A percentile compares a stretch with the other conserved stretches of the same genome.
Conservation (phyloP, 176 grass and related monocot genomes). For the Ananas comosus region DNA sequence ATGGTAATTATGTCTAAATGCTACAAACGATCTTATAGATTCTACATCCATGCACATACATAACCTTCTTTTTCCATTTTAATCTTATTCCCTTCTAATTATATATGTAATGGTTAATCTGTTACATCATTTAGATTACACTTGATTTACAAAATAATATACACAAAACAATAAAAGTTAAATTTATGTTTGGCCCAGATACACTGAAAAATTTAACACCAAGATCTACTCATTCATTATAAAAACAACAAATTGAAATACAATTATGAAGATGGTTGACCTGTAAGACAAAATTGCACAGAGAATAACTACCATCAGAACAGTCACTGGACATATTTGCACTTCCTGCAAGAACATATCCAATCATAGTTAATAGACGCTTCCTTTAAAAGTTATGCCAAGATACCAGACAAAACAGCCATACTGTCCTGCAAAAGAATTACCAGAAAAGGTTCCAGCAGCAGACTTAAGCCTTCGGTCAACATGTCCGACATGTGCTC, state of each 20-base stretch:
- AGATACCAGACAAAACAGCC: not conserved
- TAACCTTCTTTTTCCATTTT: too few species aligned
- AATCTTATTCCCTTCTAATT: too few species aligned
- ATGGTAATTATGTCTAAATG: not conserved
- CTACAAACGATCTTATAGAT: not conserved
- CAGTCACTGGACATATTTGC: conserved; percentile 5
- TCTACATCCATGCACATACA: not conserved
- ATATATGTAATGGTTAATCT: too few species aligned
- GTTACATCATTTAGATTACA: too few species aligned
- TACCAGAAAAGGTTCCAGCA: conserved; percentile 14
- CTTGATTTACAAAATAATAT: too few species aligned
- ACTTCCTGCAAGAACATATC: conserved; percentile 16
- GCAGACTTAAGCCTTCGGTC: conserved; percentile 6
- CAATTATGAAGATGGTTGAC: not conserved
- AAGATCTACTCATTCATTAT: not conserved
- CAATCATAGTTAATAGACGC: not conserved
- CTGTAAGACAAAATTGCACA: conserved; percentile 48
- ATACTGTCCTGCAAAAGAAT: not conserved
- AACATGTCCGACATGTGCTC: conserved; percentile 17
- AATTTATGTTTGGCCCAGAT: not conserved
- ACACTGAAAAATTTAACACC: not conserved
- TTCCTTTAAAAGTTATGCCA: not conserved
- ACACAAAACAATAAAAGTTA: too few species aligned
- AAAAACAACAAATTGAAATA: not conserved
- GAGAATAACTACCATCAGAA: conserved; percentile 14